Conservation (phyloP, 2,329 filamentous ascomycete genomes). For the Sporothrix phasma region DNA sequence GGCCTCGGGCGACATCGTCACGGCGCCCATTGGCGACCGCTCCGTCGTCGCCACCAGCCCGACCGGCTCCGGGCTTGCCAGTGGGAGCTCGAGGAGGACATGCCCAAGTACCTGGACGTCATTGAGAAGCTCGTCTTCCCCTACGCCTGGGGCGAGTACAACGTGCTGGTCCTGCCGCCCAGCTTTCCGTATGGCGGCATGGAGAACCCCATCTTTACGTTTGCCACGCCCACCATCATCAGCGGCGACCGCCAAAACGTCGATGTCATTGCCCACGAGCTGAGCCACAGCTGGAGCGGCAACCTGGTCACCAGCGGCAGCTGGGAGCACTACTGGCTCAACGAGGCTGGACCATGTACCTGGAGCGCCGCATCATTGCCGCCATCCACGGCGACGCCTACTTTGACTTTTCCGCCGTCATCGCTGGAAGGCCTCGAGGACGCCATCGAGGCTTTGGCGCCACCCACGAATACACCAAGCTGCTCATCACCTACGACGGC, state of each 20-base stretch:
- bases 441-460: slow-evolving; percentile 67
- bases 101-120: slow-evolving; percentile 81
- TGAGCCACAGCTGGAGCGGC: slow-evolving; percentile 73
- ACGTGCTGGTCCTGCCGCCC: slow-evolving; percentile 79
- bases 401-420: slow-evolving; percentile 89
- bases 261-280: slow-evolving; percentile 88
- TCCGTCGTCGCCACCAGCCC: slow-evolving; percentile 76
- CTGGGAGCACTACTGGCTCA: slow-evolving; percentile 73
- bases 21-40: slow-evolving; percentile 75
- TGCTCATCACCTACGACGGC: slow-evolving; percentile 77
- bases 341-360: slow-evolving; percentile 85
- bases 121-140: slow-evolving; percentile 75
- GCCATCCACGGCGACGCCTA: slow-evolving; percentile 72
- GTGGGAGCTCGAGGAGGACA: slow-evolving; percentile 83
- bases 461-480: slow-evolving; percentile 86
- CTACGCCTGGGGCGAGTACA: slow-evolving; percentile 92
- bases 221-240: slow-evolving; percentile 89
- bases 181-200: slow-evolving; percentile 85
- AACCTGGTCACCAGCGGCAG: slow-evolving; percentile 71
- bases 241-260: slow-evolving; percentile 85
- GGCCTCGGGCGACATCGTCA: slow-evolving; percentile 73
- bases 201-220: slow-evolving; percentile 92
- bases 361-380: slow-evolving; percentile 75
- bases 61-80: slow-evolving; percentile 76
- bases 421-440: slow-evolving; percentile 84